Percentiles rank a stretch among this genome's conserved stretches.
Conservation (phyloP, 495 filamentous ascomycete genomes). For the Penicillium bialowiezense region DNA sequence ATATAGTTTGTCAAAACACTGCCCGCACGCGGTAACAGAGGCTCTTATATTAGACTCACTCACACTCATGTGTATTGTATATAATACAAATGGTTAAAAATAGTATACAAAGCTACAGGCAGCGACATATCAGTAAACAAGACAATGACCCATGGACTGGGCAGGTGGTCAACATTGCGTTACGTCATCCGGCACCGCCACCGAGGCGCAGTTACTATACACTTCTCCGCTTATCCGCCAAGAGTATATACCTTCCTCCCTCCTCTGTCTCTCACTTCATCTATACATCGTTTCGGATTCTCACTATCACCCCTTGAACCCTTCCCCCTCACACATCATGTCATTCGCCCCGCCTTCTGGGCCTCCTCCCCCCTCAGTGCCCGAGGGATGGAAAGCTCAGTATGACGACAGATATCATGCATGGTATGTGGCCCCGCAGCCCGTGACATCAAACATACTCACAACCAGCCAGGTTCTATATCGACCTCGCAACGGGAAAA, state of each 20-base stretch:
- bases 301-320: too few relatives aligned
- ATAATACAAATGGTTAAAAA: too few relatives aligned
- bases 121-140: too few relatives aligned
- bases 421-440: too few relatives aligned
- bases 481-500: conserved; percentile 79
- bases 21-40: too few relatives aligned
- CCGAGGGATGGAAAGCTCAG: conserved; percentile 82
- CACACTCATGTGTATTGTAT: too few relatives aligned
- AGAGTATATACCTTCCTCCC: background rate
- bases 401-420: conserved; percentile 73
- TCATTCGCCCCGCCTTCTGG: conserved; percentile 59
- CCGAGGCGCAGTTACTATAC: conserved; percentile 2
- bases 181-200: background rate
- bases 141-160: too few relatives aligned
- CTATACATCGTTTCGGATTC: background rate
- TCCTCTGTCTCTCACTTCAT: background rate
- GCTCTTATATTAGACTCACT: too few relatives aligned
- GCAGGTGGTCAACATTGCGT: too few relatives aligned
- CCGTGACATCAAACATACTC: conserved; percentile 13
- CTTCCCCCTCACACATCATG: background rate
- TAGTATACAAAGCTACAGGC: too few relatives aligned
- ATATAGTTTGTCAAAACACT: too few relatives aligned
- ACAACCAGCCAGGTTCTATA: conserved; percentile 66
- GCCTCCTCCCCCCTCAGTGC: conserved; percentile 83
- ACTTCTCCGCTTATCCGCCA: conserved; percentile 1